A percentile compares a stretch with the other conserved stretches of the same genome.
phyloP scores from a whole-genome alignment of 352 stramenopile genomes.

The Globisporangium middletonii region DNA sequence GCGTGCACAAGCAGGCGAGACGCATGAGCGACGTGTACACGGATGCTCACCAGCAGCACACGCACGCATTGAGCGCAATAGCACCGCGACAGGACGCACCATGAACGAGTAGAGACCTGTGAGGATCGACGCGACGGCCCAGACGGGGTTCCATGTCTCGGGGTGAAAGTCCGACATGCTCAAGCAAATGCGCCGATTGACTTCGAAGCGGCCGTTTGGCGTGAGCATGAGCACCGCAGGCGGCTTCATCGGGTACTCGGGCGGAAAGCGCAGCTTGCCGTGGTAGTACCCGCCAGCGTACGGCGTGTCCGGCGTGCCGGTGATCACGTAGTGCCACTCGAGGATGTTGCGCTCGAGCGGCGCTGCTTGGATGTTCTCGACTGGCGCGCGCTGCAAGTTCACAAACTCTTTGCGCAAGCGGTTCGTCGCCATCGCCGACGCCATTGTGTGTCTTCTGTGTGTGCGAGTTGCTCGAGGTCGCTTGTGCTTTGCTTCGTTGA shows the following conservation, averaged over 20 bases:
- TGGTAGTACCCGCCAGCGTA: slow-evolving; percentile 90
- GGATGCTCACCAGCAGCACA: neutral
- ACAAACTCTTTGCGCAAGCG: slow-evolving; percentile 90
- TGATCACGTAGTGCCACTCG: slow-evolving; percentile 95
- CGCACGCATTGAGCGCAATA: neutral
- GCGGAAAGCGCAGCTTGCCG: slow-evolving; percentile 89
- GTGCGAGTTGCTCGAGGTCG: too few relatives aligned
- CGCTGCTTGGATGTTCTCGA: slow-evolving; percentile 81
- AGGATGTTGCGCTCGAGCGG: slow-evolving; percentile 92
- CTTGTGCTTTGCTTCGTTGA: too few relatives aligned
- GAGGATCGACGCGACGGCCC: slow-evolving; percentile 93
- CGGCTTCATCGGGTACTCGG: slow-evolving; percentile 93
- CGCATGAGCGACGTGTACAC: too few relatives aligned
- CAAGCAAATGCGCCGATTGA: slow-evolving; percentile 90
- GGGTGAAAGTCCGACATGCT: slow-evolving; percentile 95
- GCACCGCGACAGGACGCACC: slow-evolving; percentile 22
- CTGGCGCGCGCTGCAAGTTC: slow-evolving; percentile 78
- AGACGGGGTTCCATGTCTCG: slow-evolving; percentile 95
- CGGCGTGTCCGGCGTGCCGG: slow-evolving; percentile 41
- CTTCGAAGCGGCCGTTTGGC: slow-evolving; percentile 91
- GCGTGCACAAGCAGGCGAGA: neutral
- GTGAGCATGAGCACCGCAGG: slow-evolving; percentile 93
- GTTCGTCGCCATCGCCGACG: slow-evolving; percentile 76
- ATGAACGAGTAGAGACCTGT: slow-evolving; percentile 95
- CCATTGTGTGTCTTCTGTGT: slow-evolving; percentile 23